A percentile compares a stretch with the other conserved stretches of the same genome.
Conservation (phyloP, 306 rosid genomes). For the Quercus mongolica region DNA sequence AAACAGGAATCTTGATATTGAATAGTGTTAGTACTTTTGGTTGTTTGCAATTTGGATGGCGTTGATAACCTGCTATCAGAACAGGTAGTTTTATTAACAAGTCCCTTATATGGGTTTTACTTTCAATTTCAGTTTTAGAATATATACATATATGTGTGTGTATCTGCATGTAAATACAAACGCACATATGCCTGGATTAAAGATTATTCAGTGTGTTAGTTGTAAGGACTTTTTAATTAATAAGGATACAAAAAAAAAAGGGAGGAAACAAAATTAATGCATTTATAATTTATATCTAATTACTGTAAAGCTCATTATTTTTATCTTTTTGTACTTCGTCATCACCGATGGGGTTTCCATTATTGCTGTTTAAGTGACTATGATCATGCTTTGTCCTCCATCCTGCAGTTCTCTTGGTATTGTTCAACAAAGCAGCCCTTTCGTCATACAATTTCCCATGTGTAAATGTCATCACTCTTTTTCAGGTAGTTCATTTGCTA, state of each 20-base stretch:
- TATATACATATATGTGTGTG: not conserved
- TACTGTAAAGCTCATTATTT: not conserved
- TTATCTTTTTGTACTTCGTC: not conserved
- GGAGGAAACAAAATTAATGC: not conserved
- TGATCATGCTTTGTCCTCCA: slow-evolving; percentile 5
- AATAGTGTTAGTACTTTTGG: not conserved
- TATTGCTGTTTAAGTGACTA: not conserved
- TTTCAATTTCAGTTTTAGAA: not conserved
- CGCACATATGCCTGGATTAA: not conserved
- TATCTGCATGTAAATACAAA: not conserved
- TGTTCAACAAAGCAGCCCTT: slow-evolving; percentile 81
- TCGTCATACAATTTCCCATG: slow-evolving; percentile 60
- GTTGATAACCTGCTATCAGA: not conserved
- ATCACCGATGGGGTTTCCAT: not conserved
- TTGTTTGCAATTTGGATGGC: not conserved
- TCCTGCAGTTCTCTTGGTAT: slow-evolving; percentile 57
- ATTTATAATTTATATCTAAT: not conserved
- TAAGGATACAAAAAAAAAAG: not conserved
- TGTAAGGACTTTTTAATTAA: not conserved
- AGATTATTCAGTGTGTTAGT: not conserved
- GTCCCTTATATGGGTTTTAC: too few species aligned
- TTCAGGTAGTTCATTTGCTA: slow-evolving; percentile 54
- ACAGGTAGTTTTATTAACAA: not conserved
- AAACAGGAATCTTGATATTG: not conserved
- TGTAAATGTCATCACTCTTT: slow-evolving; percentile 55